Percentiles rank a stretch among this genome's conserved stretches.
These are phyloP conservation scores for Knufia fluminis DNA, from an alignment of 2,329 filamentous ascomycete genomes.

Conservation along the genomic window DNA sequence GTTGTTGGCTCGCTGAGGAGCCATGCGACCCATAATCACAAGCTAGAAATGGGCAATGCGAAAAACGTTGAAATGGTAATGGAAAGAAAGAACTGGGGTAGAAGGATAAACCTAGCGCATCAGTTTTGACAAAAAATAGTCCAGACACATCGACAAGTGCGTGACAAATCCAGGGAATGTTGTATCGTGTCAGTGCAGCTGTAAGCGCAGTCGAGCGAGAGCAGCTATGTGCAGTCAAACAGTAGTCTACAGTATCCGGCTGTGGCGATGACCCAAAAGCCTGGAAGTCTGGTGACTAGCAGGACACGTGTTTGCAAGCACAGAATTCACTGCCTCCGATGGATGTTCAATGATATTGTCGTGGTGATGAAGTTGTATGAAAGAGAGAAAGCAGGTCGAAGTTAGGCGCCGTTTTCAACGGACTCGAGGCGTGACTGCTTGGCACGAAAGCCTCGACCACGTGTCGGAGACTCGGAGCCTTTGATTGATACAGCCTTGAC, in stretches of 20 bases:
- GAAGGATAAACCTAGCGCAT: slow-evolving; percentile 6
- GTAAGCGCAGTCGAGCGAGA: slow-evolving; percentile 6
- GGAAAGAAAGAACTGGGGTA: slow-evolving; percentile 6
- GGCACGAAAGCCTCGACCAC: neutral
- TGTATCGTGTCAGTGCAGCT: neutral
- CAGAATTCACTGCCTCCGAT: neutral
- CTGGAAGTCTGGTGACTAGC: neutral
- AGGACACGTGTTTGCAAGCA: neutral
- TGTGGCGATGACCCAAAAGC: neutral
- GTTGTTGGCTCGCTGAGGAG: slow-evolving; percentile 5
- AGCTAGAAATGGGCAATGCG: neutral
- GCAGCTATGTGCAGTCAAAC: slow-evolving; percentile 7
- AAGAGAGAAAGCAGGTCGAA: neutral
- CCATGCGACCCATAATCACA: slow-evolving; percentile 5
- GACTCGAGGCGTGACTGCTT: neutral
- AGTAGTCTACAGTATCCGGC: slow-evolving; percentile 5
- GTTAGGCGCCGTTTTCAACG: neutral
- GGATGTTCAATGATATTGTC: neutral
- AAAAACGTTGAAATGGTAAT: slow-evolving; percentile 3
- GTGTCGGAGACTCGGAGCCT: too few species aligned
- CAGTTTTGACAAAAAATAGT: slow-evolving; percentile 3
- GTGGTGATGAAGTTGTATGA: neutral
- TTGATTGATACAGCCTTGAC: too few species aligned
- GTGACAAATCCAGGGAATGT: neutral
- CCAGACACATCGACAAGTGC: slow-evolving; percentile 1